Conservation (phyloP, 2,329 filamentous ascomycete genomes). For the Stagonosporopsis chrysanthemi region DNA sequence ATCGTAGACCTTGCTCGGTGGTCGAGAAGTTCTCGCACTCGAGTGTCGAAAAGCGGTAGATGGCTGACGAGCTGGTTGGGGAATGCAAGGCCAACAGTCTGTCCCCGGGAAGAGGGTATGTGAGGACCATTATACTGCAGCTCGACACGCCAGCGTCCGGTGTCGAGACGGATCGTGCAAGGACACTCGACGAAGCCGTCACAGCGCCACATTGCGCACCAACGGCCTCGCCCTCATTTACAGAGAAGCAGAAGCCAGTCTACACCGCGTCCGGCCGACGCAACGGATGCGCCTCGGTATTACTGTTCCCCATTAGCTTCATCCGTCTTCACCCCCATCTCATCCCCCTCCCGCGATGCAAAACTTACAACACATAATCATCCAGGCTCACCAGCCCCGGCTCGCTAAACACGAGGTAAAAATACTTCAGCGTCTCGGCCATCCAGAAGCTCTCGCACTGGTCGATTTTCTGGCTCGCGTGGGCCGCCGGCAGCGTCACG, state of each 20-base stretch:
- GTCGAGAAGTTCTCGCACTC: too few species aligned
- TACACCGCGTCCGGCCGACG: conserved; percentile 41
- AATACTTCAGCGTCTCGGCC: conserved; percentile 91
- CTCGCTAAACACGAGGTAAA: conserved; percentile 80
- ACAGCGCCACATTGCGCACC: neutral
- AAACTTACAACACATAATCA: conserved; percentile 65
- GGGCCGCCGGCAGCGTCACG: conserved; percentile 57
- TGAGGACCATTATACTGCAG: too few species aligned
- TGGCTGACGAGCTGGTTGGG: too few species aligned
- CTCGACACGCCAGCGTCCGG: too few species aligned
- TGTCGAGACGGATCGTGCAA: neutral
- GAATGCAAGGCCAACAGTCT: too few species aligned
- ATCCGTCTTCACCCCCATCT: neutral
- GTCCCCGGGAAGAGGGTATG: too few species aligned
- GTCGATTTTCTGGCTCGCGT: conserved; percentile 40
- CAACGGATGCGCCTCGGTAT: conserved; percentile 64
- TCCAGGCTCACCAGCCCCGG: conserved; percentile 72
- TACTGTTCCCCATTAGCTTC: conserved; percentile 37
- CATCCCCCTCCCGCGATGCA: too few species aligned
- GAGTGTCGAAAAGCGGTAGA: too few species aligned
- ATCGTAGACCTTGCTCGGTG: too few species aligned
- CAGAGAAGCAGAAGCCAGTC: neutral
- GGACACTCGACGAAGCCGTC: neutral
- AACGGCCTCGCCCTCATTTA: too few species aligned
- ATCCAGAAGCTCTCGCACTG: conserved; percentile 80